Evolutionary conservation across 768 basidiomycete species (phyloP).

Genomic region (Kwoniella sp.): DNA sequence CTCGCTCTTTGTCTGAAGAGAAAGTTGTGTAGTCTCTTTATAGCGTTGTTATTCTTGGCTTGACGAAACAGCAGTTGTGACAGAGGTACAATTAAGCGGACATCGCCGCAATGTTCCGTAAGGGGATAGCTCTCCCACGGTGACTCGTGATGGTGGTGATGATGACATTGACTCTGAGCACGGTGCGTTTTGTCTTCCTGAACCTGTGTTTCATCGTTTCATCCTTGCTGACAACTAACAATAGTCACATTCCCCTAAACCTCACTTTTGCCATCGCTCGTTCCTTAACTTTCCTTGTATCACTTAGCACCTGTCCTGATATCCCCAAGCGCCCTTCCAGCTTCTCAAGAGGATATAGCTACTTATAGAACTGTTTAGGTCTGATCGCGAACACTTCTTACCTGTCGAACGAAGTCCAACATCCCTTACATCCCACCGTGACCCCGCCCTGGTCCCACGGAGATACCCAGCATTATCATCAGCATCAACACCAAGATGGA

Average conservation of each 20-base stretch:
- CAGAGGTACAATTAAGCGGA: neutral
- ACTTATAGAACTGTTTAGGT: too few species aligned
- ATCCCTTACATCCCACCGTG: neutral
- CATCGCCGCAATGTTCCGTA: too few species aligned
- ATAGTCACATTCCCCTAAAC: neutral
- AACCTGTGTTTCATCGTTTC: neutral
- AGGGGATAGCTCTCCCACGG: too few species aligned
- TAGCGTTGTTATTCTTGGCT: too few species aligned
- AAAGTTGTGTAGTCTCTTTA: too few species aligned
- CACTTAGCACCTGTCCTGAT: neutral
- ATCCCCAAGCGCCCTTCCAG: neutral
- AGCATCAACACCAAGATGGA: slow-evolving; percentile 7
- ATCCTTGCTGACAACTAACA: neutral
- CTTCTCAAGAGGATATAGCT: too few species aligned
- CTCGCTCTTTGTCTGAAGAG: too few species aligned
- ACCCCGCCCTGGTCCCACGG: neutral
- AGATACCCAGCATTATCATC: neutral
- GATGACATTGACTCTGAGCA: neutral
- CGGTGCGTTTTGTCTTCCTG: neutral
- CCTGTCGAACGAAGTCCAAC: slow-evolving; percentile 2
- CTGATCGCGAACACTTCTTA: too few species aligned
- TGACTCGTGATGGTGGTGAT: neutral
- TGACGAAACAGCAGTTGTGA: neutral
- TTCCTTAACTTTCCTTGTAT: neutral
- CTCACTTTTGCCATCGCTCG: neutral